Conservation (phyloP, 2,329 filamentous ascomycete genomes). For the Podosphaera fusca region DNA sequence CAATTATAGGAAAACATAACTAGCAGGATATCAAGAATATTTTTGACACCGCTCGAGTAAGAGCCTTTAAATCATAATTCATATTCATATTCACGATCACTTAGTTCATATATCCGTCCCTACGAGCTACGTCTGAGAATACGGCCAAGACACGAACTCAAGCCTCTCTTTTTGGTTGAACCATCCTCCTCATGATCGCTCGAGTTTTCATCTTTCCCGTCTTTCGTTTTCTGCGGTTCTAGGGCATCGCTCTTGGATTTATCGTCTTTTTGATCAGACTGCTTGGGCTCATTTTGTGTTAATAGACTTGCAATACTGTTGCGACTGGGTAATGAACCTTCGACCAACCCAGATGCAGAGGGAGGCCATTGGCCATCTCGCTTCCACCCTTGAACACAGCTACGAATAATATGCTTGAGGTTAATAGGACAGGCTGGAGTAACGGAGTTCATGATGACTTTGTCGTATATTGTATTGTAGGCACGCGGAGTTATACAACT, state of each 20-base stretch:
- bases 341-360: not conserved
- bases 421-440: constrained; percentile 79
- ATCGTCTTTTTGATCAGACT: not conserved
- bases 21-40: too few relatives aligned
- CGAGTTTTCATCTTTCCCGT: not conserved
- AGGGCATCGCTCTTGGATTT: not conserved
- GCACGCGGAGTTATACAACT: constrained; percentile 48
- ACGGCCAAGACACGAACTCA: not conserved
- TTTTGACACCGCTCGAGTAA: too few relatives aligned
- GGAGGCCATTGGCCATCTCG: constrained; percentile 84
- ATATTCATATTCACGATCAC: too few relatives aligned
- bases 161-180: not conserved
- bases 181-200: not conserved
- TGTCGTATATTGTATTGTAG: constrained; percentile 71
- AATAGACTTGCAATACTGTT: not conserved
- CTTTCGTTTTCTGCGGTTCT: not conserved
- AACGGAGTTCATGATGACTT: constrained; percentile 58
- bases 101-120: not conserved
- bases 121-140: not conserved
- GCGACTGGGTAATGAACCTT: not conserved
- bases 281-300: not conserved
- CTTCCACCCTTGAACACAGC: constrained; percentile 80
- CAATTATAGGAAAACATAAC: too few relatives aligned
- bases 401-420: constrained; percentile 53
- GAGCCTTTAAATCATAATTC: too few relatives aligned